Conservation (phyloP, 176 grass and related monocot genomes). For the Zoysia pacifica region DNA sequence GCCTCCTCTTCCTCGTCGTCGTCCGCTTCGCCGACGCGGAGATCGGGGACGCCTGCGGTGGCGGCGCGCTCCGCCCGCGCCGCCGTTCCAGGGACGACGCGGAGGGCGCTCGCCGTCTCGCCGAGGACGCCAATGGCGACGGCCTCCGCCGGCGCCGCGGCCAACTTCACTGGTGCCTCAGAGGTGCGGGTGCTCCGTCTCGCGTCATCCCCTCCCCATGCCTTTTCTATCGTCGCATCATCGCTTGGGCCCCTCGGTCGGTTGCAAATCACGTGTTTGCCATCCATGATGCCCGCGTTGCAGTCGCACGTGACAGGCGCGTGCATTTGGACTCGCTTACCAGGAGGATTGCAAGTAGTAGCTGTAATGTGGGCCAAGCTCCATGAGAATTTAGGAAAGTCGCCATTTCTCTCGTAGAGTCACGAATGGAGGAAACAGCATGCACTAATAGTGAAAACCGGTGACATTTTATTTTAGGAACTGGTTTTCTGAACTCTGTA, state of each 20-base stretch:
- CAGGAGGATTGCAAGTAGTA: no score
- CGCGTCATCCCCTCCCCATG: background rate
- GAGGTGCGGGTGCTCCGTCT: conserved; percentile 38
- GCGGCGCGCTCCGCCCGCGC: conserved; percentile 20
- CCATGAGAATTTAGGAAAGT: background rate
- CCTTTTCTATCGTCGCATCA: background rate
- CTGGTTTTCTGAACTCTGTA: background rate
- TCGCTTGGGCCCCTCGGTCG: background rate
- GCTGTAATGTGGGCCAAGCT: background rate
- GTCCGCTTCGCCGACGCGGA: conserved; percentile 1
- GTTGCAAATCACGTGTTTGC: background rate
- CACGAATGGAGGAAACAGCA: no score
- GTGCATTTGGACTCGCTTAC: no score
- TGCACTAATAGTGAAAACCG: background rate
- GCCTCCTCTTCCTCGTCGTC: conserved; percentile 5
- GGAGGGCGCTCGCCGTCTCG: background rate
- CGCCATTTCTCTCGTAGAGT: no score
- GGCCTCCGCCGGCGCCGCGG: background rate
- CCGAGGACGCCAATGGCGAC: conserved; percentile 27
- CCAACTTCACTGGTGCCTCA: background rate
- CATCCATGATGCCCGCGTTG: background rate
- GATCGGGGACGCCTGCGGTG: background rate
- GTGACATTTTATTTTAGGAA: background rate
- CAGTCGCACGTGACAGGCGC: background rate
- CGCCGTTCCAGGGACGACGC: background rate